Conservation (phyloP, 495 filamentous ascomycete genomes). For the Antarctomyces pellizariae region DNA sequence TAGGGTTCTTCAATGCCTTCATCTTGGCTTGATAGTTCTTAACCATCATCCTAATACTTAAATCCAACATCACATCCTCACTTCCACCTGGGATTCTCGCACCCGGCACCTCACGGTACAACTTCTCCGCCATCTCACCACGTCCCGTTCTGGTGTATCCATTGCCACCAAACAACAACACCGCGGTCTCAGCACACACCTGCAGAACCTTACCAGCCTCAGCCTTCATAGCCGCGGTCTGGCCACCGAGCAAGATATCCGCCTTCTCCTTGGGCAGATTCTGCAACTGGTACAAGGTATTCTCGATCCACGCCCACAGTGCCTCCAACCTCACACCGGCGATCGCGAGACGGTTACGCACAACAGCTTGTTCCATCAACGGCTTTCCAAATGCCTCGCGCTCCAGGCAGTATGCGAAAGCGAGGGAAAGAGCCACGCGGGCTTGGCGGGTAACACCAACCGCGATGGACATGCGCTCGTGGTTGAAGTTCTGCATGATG, state of each 20-base stretch:
- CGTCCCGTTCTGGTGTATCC: slow-evolving; percentile 44
- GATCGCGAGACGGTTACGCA: slow-evolving; percentile 47
- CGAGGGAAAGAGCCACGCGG: slow-evolving; percentile 36
- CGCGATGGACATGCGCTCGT: slow-evolving; percentile 45
- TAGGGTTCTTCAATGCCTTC: slow-evolving; percentile 32
- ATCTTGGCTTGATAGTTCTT: slow-evolving; percentile 45
- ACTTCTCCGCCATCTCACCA: slow-evolving; percentile 47
- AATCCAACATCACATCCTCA: slow-evolving; percentile 54
- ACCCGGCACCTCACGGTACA: slow-evolving; percentile 37
- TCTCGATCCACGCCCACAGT: slow-evolving; percentile 52
- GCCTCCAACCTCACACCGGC: slow-evolving; percentile 44
- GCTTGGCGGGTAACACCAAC: slow-evolving; percentile 36
- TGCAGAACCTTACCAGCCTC: slow-evolving; percentile 44
- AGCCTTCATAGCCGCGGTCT: slow-evolving; percentile 48
- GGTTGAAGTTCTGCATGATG: slow-evolving; percentile 73
- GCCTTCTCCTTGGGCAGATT: slow-evolving; percentile 36
- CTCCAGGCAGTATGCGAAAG: slow-evolving; percentile 45
- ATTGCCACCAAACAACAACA: slow-evolving; percentile 50
- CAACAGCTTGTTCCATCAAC: slow-evolving; percentile 48
- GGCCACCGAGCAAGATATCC: slow-evolving; percentile 39
- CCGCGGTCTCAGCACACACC: slow-evolving; percentile 41
- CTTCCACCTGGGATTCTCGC: slow-evolving; percentile 43
- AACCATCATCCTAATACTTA: slow-evolving; percentile 45
- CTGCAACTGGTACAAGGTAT: slow-evolving; percentile 46
- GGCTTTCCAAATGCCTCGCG: slow-evolving; percentile 56